Evolutionary conservation across 352 stramenopile genomes (phyloP), one percentile per base, ranked within the genome.

Genomic region (Hyaloperonospora arabidopsidis): DNA sequence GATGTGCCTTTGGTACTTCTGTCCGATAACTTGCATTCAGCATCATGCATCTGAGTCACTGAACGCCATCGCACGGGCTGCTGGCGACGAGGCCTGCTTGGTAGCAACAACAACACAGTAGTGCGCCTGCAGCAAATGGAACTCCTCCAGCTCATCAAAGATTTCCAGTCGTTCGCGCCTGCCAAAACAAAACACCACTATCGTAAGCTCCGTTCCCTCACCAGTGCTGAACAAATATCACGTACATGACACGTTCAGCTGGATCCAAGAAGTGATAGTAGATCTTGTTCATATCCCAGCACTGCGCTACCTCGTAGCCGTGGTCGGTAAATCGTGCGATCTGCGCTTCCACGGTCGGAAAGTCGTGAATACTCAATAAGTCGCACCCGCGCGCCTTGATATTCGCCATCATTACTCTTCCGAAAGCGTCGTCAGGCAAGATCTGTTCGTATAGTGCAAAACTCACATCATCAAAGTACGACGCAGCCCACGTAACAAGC

Each of bases 131-230:
- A 97, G 72, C 59, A 97, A 59, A 68, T 96, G 81, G 63, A 90
- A 97, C 57, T 97, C 89, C 59, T 97, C 89, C 13, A 96, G 60
- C 53, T 97, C 89, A 59, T 97, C 89, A 62, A 97, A 96, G 43
- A 95, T 88, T 65, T 97, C 89, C 17, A 96, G 72, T 36, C 72
- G 76, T 57, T 95, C 84, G 14, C 82, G 74, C 28, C 82, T 93
- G 18, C 12, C 12, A 21, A 11, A 44, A 49, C 2, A 50, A 45
- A 47, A 41, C 23, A 48, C 15, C 57, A 4, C 22, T 15, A 54
- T 44, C 1, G 36, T 58, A 29, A 57, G 28, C 38, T 22, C 14
- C 17, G 15, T 12, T 8, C 13, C 8, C 5, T 39, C 17, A 58
- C 13, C 22, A 45, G 0, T 29, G 13, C 29, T 39, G 32, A 6